A percentile compares a stretch with the other conserved stretches of the same genome.
Evolutionary conservation across 1,284 basidiomycete genomes (phyloP).

Genomic region (Sanghuangporus sanghuang): DNA sequence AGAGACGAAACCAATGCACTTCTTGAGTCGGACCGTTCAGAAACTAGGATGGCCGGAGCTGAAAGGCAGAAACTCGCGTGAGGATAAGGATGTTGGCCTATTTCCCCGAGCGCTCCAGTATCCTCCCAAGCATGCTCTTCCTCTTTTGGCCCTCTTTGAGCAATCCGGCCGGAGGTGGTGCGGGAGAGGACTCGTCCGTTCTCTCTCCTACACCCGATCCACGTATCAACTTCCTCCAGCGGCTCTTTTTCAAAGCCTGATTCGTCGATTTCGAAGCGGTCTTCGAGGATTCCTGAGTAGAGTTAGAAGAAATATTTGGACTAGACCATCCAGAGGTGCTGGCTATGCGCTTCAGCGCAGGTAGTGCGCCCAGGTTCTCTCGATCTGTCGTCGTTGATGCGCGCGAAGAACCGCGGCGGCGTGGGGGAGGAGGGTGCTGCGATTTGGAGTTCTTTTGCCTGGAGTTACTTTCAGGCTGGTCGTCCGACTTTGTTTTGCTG

Average conservation of each 20-base stretch:
- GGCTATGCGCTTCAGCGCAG: constrained; percentile 6
- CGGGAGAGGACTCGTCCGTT: background rate
- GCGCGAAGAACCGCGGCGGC: background rate
- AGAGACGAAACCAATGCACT: background rate
- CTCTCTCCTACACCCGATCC: background rate
- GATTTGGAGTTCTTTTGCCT: background rate
- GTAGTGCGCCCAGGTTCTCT: background rate
- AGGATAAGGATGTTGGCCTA: background rate
- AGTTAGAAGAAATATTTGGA: background rate
- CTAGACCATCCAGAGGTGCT: background rate
- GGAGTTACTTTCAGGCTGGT: background rate
- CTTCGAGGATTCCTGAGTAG: background rate
- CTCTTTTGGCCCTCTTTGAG: background rate
- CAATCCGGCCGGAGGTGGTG: background rate
- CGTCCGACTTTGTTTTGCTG: background rate
- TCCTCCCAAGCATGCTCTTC: constrained; percentile 1
- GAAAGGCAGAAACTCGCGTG: too few species aligned
- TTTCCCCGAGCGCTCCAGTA: constrained; percentile 4
- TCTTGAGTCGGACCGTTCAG: too few species aligned
- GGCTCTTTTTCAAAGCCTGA: background rate
- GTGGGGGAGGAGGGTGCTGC: background rate
- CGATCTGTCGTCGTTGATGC: background rate
- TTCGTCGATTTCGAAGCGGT: background rate
- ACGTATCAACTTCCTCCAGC: constrained; percentile 11
- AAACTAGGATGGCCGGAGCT: too few species aligned